phyloP scores from a whole-genome alignment of 2,329 filamentous ascomycete genomes.

The Claviceps sp. region DNA sequence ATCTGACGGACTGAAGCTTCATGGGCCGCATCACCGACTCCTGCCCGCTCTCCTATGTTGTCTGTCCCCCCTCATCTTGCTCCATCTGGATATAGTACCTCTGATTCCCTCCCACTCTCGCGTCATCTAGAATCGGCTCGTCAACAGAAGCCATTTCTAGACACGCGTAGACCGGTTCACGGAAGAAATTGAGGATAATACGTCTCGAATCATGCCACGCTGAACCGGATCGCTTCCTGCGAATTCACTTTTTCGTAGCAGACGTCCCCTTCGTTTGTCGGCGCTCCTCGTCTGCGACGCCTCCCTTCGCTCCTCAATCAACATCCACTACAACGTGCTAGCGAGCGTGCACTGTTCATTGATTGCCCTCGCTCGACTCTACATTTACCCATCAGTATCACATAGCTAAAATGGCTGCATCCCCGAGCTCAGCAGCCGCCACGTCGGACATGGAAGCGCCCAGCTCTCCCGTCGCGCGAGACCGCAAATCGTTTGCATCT shows the following conservation, averaged over 20 bases:
- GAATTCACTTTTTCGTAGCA: background rate
- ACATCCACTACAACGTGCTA: conserved; percentile 1
- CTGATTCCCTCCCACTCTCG: background rate
- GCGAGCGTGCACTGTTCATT: background rate
- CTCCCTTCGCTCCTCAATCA: conserved; percentile 2
- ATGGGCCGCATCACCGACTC: background rate
- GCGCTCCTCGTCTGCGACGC: background rate
- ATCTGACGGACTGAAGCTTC: background rate
- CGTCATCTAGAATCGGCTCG: background rate
- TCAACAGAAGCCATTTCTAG: background rate
- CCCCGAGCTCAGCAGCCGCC: conserved; percentile 25
- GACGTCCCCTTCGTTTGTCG: background rate
- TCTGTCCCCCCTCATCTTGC: too few species aligned
- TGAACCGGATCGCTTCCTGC: conserved; percentile 7
- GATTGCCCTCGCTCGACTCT: background rate
- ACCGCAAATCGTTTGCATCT: conserved; percentile 33
- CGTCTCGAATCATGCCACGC: conserved; percentile 7
- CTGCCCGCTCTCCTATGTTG: background rate
- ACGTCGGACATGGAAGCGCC: conserved; percentile 32
- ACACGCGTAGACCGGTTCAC: background rate
- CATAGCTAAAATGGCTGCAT: conserved; percentile 22
- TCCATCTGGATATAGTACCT: background rate
- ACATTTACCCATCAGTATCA: background rate
- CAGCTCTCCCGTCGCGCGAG: conserved; percentile 30
- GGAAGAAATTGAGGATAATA: background rate